Evolutionary conservation across 768 basidiomycete genomes (phyloP), one percentile per base, ranked within the genome.

Genomic region (Psilocybe tampanensis): DNA sequence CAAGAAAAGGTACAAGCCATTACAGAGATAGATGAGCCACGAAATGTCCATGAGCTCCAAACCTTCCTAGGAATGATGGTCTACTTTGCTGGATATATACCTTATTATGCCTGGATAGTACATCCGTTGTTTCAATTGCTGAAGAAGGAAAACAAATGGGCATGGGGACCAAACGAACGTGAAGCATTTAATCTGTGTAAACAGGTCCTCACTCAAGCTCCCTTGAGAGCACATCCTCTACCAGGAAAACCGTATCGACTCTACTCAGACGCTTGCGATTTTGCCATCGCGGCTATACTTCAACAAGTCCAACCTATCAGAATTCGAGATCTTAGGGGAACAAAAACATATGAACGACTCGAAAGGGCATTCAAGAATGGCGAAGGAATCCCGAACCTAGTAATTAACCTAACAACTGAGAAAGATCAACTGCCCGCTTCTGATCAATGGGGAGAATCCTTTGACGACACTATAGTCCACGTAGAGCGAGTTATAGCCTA

Each of bases 221-320:
- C 57, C 12, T 18, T 58, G 9, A 26, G 43, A 22, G 57, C 33
- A 18, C 44, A 58, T 43, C 32, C 57, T 3, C 29, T 41, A 6
- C 32, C 29, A 26, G 45, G 45, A 2, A 4, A 8, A 9, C 72
- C 71, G 0, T 78, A 76, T 52, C 60, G 70, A 9, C 52, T 78
- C 0, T 77, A 77, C 44, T 69, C 73, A 0, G 74, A 78, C 47
- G 70, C 70, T 0, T 73, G 62, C 23, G 72, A 74, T 43, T 70
- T 59, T 48, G 73, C 60, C 0, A 43, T 74, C 0, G 73, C 61
- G 0, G 66, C 61, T 0, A 70, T 64, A 18, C 60, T 75, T 0
- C 72, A 75, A 39, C 74, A 75, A 61, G 72, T 74, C 0, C 74
- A 75, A 42, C 64, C 65, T 0, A 70, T 75, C 0, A 1, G 1